A percentile compares a stretch with the other conserved stretches of the same genome.
Conservation (phyloP, 2,329 filamentous ascomycete species). For the Neoscytalidium dimidiatum region DNA sequence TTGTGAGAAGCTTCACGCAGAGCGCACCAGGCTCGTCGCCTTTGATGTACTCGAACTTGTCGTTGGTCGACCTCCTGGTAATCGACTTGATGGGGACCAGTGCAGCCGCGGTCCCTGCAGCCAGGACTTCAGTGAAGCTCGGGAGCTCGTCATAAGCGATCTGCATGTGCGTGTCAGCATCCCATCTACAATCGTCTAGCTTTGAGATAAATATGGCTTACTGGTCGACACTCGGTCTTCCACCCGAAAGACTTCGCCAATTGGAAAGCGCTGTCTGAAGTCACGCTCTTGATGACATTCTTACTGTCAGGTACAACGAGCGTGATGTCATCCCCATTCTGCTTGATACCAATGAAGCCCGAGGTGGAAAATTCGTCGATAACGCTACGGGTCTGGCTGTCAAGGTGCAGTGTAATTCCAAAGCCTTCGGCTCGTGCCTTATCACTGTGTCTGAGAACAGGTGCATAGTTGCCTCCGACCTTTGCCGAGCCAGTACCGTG, state of each 20-base stretch:
- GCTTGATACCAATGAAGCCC: slow-evolving; percentile 81
- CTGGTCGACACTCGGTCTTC: slow-evolving; percentile 74
- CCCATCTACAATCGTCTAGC: background rate
- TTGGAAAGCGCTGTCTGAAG: slow-evolving; percentile 73
- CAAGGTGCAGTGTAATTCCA: slow-evolving; percentile 93
- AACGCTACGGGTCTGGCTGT: slow-evolving; percentile 79
- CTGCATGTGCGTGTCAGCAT: slow-evolving; percentile 37
- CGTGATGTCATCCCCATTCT: slow-evolving; percentile 63
- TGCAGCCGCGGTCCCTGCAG: slow-evolving; percentile 87
- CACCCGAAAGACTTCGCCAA: slow-evolving; percentile 80
- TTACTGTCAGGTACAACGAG: slow-evolving; percentile 85
- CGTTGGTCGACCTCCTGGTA: slow-evolving; percentile 63
- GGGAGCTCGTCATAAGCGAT: slow-evolving; percentile 67
- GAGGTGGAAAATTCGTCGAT: slow-evolving; percentile 96
- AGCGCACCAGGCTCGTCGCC: slow-evolving; percentile 72
- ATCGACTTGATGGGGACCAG: slow-evolving; percentile 92
- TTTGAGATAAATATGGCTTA: slow-evolving; percentile 40
- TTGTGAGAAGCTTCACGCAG: slow-evolving; percentile 70
- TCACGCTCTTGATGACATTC: slow-evolving; percentile 86
- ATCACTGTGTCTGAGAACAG: slow-evolving; percentile 85
- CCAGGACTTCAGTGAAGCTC: slow-evolving; percentile 77
- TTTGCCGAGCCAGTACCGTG: slow-evolving; percentile 90
- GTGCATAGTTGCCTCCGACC: slow-evolving; percentile 93
- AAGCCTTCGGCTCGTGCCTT: slow-evolving; percentile 76
- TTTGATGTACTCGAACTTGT: slow-evolving; percentile 58